Percentiles rank a stretch among this genome's conserved stretches.
These are phyloP conservation scores for Astrocystis sublimbata DNA, from an alignment of 495 filamentous ascomycete genomes.

Conservation along the genomic window DNA sequence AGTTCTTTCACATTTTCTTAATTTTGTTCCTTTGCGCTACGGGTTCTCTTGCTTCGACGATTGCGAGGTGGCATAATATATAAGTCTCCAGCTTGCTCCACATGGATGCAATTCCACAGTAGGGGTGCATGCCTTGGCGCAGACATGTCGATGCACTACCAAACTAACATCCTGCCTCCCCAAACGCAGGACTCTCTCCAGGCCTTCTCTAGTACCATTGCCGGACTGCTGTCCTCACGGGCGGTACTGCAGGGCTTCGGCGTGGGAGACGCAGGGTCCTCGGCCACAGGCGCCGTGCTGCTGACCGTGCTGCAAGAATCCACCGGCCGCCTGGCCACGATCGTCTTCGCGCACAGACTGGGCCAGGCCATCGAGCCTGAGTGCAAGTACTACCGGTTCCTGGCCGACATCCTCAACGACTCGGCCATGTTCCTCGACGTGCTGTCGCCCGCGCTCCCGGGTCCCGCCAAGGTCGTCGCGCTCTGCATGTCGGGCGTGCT, in stretches of 20 bases:
- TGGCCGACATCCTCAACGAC: slow-evolving; percentile 93
- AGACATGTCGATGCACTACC: background rate
- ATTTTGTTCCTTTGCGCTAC: too few relatives aligned
- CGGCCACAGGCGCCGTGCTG: slow-evolving; percentile 83
- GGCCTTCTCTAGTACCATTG: slow-evolving; percentile 93
- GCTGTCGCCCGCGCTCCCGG: slow-evolving; percentile 77
- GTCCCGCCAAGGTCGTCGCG: slow-evolving; percentile 63
- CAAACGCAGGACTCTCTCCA: slow-evolving; percentile 74
- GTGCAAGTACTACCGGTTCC: slow-evolving; percentile 89
- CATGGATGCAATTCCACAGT: background rate
- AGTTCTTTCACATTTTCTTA: background rate
- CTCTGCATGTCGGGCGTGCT: slow-evolving; percentile 77
- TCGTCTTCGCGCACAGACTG: slow-evolving; percentile 82
- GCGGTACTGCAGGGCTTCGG: slow-evolving; percentile 92
- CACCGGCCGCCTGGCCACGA: slow-evolving; percentile 82
- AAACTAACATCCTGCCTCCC: slow-evolving; percentile 16
- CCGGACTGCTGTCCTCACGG: slow-evolving; percentile 80
- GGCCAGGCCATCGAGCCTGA: slow-evolving; percentile 90
- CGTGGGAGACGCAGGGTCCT: slow-evolving; percentile 82
- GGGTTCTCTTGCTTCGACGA: background rate
- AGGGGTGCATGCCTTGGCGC: background rate
- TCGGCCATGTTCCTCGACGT: slow-evolving; percentile 86
- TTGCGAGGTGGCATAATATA: background rate
- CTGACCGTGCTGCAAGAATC: slow-evolving; percentile 84
- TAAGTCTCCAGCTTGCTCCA: too few relatives aligned